Conservation (phyloP, 345 rosid species). For the Melastoma malabathricum region DNA sequence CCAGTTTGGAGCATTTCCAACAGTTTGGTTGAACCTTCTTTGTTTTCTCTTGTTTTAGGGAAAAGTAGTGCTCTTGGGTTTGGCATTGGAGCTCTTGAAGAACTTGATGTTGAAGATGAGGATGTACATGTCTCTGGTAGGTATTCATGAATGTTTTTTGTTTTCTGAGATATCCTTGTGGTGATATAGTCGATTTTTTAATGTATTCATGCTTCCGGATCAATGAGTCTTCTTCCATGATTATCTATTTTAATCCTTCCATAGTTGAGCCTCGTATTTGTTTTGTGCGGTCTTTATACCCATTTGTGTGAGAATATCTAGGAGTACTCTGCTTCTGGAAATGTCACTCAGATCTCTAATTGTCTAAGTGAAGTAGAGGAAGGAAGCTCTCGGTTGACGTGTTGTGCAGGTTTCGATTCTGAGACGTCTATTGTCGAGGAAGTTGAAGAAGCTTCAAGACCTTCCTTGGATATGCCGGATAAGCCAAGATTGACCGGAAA, state of each 20-base stretch:
- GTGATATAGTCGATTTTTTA: no score
- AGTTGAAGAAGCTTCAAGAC: conserved; percentile 55
- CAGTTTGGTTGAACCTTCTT: conserved; percentile 18
- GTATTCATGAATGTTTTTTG: conserved; percentile 9
- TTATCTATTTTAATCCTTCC: no score
- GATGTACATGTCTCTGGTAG: conserved; percentile 68
- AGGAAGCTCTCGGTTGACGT: not conserved
- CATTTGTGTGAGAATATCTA: no score
- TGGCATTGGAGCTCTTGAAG: conserved; percentile 99
- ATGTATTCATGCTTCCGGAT: no score
- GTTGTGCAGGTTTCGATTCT: not conserved
- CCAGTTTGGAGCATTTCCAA: no score
- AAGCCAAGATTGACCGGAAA: conserved; percentile 42
- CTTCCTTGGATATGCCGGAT: conserved; percentile 22
- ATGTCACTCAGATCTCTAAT: not conserved
- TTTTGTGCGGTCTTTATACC: no score
- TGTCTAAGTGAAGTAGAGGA: not conserved
- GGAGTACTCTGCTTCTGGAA: not conserved
- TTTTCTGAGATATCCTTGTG: not conserved
- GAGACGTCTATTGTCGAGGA: conserved; percentile 52
- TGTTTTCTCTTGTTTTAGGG: conserved; percentile 39
- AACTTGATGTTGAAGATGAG: conserved; percentile 92
- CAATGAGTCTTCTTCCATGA: no score
- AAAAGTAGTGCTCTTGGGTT: conserved; percentile 88
- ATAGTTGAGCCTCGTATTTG: no score